A percentile compares a stretch with the other conserved stretches of the same genome.
Evolutionary conservation across 1,284 basidiomycete species (phyloP).

Genomic region (Cutaneotrichosporon spelunceum): DNA sequence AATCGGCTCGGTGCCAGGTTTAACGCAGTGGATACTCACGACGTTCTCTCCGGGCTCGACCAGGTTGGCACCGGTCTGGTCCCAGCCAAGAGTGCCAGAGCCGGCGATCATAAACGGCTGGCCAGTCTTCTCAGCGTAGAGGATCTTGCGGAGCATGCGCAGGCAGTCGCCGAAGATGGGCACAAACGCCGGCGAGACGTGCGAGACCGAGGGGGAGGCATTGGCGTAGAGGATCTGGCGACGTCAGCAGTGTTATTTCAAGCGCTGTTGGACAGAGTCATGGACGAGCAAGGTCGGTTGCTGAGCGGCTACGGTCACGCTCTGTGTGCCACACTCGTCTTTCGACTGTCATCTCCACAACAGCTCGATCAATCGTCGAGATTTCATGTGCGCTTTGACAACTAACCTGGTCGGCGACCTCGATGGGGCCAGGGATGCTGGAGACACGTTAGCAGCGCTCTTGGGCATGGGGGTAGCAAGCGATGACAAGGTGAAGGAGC

Average conservation of each 20-base stretch:
- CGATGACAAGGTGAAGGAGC: background rate
- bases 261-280: too few species aligned
- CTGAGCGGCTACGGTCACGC: background rate
- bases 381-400: background rate
- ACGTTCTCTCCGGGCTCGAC: constrained; percentile 73
- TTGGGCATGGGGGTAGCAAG: background rate
- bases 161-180: constrained; percentile 87
- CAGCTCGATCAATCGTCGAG: background rate
- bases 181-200: constrained; percentile 87
- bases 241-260: constrained; percentile 34
- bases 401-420: constrained; percentile 27
- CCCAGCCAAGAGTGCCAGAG: constrained; percentile 92
- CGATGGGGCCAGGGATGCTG: constrained; percentile 53
- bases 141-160: constrained; percentile 74
- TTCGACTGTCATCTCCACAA: background rate
- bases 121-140: constrained; percentile 62
- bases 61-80: constrained; percentile 70
- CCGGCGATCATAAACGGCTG: constrained; percentile 91
- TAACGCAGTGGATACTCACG: constrained; percentile 52
- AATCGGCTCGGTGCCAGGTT: background rate
- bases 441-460: background rate
- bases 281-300: too few species aligned
- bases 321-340: background rate
- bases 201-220: constrained; percentile 69
- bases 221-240: constrained; percentile 51